phyloP scores from a whole-genome alignment of 306 rosid species.

The Corylus heterophylla region DNA sequence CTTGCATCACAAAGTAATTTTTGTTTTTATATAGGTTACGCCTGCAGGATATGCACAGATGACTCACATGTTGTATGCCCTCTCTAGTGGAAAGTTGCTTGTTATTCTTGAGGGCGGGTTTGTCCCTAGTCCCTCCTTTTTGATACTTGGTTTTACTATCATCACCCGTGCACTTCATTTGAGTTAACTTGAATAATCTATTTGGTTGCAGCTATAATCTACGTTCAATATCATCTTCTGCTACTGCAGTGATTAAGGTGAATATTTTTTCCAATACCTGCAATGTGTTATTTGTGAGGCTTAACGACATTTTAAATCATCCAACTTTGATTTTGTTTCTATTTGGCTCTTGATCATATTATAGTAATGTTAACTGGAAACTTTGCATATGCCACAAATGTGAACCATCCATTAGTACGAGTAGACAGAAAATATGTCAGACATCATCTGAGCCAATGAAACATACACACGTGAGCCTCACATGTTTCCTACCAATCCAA shows the following conservation, averaged over 20 bases:
- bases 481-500: background rate
- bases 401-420: background rate
- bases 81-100: conserved; percentile 90
- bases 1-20: conserved; percentile 28
- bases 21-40: conserved; percentile 60
- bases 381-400: background rate
- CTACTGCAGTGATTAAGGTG: conserved; percentile 91
- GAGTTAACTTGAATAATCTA: conserved; percentile 29
- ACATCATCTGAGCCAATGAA: background rate
- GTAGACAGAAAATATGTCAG: background rate
- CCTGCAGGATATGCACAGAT: conserved; percentile 92
- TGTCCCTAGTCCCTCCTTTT: conserved; percentile 57
- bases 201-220: conserved; percentile 85
- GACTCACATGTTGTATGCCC: conserved; percentile 72
- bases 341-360: background rate
- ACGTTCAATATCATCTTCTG: conserved; percentile 92
- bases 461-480: background rate
- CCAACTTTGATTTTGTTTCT: background rate
- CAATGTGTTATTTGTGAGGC: background rate
- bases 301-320: background rate
- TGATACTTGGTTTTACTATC: conserved; percentile 22
- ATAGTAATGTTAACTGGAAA: background rate
- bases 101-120: conserved; percentile 99
- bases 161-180: conserved; percentile 15
- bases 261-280: conserved; percentile 17